Evolutionary conservation across 192 early-diverging fungal species (phyloP), one percentile per base, ranked within the genome.

Genomic region (Jimgerdemannia flammicorona): DNA sequence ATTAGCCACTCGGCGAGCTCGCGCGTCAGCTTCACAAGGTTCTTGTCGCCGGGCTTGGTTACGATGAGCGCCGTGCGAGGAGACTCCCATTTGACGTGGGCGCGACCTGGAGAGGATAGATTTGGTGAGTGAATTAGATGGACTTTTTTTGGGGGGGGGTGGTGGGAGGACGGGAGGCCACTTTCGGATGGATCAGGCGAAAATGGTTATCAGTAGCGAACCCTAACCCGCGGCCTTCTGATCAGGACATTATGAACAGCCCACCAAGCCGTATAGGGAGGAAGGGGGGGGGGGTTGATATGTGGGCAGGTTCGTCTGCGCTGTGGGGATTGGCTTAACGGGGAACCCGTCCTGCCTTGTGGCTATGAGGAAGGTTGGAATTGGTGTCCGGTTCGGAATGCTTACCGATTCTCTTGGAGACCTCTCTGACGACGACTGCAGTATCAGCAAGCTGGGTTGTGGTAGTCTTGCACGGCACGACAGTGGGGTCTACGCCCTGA

Each of bases 1-100:
- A 90, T 88, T 65, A 94, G 87, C 89, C 90, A 92, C 11, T 88
- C 49, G 2, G 92, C 90, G 67, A 94, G 80, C 44, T 93, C 86
- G 2, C 90, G 86, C 42, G 93, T 94, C 77, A 91, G 83, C 40
- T 83, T 80, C 11, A 94, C 81, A 6, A 94, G 81, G 8, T 84
- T 84, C 17, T 81, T 75, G 79, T 94, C 92, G 44, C 87, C 85
- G 20, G 91, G 91, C 76, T 95, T 95, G 3, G 92, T 92, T 41
- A 95, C 90, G 66, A 95, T 89, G 90, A 95, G 92, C 10, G 93
- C 86, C 6, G 87, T 87, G 19, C 40, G 19, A 68, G 67, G 67
- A 41, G 19, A 40, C 67, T 68, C 67, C 67, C 67, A 68, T 41
- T 41, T 20, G 6, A 68, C 67, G 2, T 41, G 67, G 19, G 67